phyloP scores from a whole-genome alignment of 2,329 filamentous ascomycete species.

The Ophiocordyceps camponoti-floridani region DNA sequence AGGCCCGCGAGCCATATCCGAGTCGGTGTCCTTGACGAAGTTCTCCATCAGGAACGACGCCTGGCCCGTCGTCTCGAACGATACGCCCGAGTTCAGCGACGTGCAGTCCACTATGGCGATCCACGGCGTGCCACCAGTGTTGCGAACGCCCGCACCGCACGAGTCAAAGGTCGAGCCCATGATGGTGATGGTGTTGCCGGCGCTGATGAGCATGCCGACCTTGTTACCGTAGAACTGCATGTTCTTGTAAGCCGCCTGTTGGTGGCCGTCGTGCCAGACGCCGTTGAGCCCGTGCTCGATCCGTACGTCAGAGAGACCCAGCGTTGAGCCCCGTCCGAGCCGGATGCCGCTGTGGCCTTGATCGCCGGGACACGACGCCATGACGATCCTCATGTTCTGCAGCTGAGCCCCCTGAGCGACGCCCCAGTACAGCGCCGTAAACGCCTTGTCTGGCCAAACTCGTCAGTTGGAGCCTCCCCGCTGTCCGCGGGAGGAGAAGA shows the following conservation, averaged over 20 bases:
- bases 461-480: background rate
- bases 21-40: slow-evolving; percentile 19
- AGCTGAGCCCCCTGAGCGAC: slow-evolving; percentile 24
- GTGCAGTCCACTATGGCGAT: slow-evolving; percentile 21
- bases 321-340: slow-evolving; percentile 21
- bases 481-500: background rate
- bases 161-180: slow-evolving; percentile 21
- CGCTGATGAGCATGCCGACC: slow-evolving; percentile 12
- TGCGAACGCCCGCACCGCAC: slow-evolving; percentile 16
- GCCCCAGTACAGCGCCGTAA: slow-evolving; percentile 24
- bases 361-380: slow-evolving; percentile 16
- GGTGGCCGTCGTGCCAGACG: slow-evolving; percentile 23
- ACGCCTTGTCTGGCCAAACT: slow-evolving; percentile 8
- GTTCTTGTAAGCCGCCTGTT: slow-evolving; percentile 24
- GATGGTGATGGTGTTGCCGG: slow-evolving; percentile 20
- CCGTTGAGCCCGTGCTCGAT: slow-evolving; percentile 23
- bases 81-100: slow-evolving; percentile 22
- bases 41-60: slow-evolving; percentile 26
- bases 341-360: slow-evolving; percentile 22
- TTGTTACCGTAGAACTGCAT: slow-evolving; percentile 25
- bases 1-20: slow-evolving; percentile 15
- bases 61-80: slow-evolving; percentile 16
- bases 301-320: slow-evolving; percentile 21
- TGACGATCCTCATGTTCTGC: slow-evolving; percentile 23
- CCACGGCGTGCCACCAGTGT: slow-evolving; percentile 19